These are phyloP conservation scores for Hypoxylon cercidicola DNA, from an alignment of 495 filamentous ascomycete species.

Conservation along the genomic window DNA sequence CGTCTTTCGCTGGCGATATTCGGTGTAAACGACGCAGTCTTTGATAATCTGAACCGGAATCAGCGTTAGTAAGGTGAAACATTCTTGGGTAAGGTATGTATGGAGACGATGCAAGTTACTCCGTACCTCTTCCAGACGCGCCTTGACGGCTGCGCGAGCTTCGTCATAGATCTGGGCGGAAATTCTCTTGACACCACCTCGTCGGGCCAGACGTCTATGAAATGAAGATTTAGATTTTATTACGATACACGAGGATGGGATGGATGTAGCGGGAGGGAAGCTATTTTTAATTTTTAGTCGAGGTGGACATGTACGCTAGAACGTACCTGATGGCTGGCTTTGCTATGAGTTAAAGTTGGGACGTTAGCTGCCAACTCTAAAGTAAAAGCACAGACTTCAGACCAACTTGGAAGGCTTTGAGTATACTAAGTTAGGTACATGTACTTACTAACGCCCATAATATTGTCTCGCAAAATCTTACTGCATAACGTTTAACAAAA, in stretches of 20 bases:
- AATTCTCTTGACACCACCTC: slow-evolving; percentile 82
- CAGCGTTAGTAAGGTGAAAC: slow-evolving; percentile 3
- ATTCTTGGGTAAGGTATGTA: slow-evolving; percentile 1
- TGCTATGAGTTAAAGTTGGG: slow-evolving; percentile 52
- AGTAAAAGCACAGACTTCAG: no score
- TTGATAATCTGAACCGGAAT: slow-evolving; percentile 58
- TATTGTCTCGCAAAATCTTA: slow-evolving; percentile 69
- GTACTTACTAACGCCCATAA: slow-evolving; percentile 72
- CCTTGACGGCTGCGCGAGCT: slow-evolving; percentile 63
- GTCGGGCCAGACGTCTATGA: slow-evolving; percentile 76
- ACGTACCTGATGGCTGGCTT: slow-evolving; percentile 75
- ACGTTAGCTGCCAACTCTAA: no score
- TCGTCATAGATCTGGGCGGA: slow-evolving; percentile 77
- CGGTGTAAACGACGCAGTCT: slow-evolving; percentile 61
- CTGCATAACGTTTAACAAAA: slow-evolving; percentile 47
- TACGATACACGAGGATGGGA: no score
- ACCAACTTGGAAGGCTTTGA: no score
- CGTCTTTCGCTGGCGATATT: slow-evolving; percentile 66
- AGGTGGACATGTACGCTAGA: background rate
- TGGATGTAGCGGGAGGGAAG: no score
- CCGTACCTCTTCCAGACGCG: slow-evolving; percentile 64
- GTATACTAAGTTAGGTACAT: no score
- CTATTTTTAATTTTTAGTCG: background rate
- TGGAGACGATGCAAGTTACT: slow-evolving; percentile 10
- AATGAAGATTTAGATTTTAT: slow-evolving; percentile 13